Percentiles rank a stretch among this genome's conserved stretches.
Conservation (phyloP, 768 basidiomycete species). For the Hebeloma cylindrosporum region DNA sequence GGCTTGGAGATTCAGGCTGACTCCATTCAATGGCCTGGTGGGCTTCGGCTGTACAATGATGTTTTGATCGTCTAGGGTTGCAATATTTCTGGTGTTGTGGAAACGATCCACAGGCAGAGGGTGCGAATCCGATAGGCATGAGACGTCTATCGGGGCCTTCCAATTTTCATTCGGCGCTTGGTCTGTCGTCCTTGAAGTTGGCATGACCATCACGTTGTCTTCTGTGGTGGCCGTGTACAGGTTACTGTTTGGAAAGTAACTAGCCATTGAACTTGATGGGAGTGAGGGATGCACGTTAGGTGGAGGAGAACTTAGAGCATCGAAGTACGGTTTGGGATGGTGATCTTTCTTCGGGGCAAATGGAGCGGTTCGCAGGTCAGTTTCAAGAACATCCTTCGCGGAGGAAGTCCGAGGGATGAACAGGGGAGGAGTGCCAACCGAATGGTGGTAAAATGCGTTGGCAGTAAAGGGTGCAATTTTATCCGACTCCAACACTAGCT, state of each 20-base stretch:
- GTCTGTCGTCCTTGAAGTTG: not conserved
- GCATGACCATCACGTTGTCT: conserved; percentile 15
- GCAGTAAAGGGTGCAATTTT: too few species aligned
- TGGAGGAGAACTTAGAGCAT: not conserved
- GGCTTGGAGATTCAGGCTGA: conserved; percentile 24
- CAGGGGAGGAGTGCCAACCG: too few species aligned
- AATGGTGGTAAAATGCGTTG: too few species aligned
- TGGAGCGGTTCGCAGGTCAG: not conserved
- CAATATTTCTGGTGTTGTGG: not conserved
- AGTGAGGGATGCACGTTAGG: conserved; percentile 2
- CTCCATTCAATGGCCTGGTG: conserved; percentile 20
- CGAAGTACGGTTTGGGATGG: not conserved
- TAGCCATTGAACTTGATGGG: not conserved
- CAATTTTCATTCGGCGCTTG: not conserved
- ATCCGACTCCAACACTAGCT: conserved; percentile 10
- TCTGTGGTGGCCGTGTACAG: conserved; percentile 16
- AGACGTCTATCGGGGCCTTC: conserved; percentile 6
- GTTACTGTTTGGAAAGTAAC: not conserved
- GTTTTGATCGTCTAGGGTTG: not conserved
- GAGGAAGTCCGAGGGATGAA: too few species aligned
- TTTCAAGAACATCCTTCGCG: not conserved
- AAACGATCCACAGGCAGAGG: not conserved
- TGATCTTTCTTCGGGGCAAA: not conserved
- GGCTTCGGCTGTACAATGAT: conserved; percentile 25
- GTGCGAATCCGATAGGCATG: not conserved